Base-by-base conservation (phyloP, 2,329 filamentous ascomycete genomes). In the Diaporthe capsici region DNA sequence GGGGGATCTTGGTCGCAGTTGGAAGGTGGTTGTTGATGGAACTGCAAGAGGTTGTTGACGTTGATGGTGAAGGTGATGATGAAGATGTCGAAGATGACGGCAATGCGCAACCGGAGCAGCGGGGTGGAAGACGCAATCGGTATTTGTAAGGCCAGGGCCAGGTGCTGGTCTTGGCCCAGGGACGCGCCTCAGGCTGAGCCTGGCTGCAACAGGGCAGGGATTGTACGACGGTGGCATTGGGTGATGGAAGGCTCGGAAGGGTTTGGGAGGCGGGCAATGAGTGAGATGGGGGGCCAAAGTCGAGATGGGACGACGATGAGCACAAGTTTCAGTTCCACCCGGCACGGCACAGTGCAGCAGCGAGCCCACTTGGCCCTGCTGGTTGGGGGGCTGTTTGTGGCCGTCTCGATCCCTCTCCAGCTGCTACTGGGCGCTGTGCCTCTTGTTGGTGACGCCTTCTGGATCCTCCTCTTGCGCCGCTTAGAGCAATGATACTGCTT, bases 1-100 rank as follows among this genome's bases (percentile, higher is more conserved):
- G 58, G 42, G 63, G 47, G 63, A 77, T 76, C 44, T 72, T 71
- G 49, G 49, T 63, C 58, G 57, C 47, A 57, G 44, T 44, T n/a
- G 61, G 51, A 72, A 74, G 67, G 57, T 76, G 74, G 63, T 61
- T 34, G 22, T 42, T 34, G 73, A 60, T 53, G 47, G 13, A n/a
- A 58, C 44, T 51, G 71, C 22, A 73, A 28, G 37, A 70, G 49
- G 34, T 28, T 22, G 34, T 47, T 63, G 75, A 49, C 10, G 25
- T 22, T 31, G 60, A 31, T 65, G 60, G 53, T n/a, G 74, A 58
- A 51, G 68, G 44, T 58, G 57, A 17, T 22, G 58, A 44, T 60
- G 58, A 71, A 13, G 74, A 28, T 42, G 44, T 31, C 22, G 63
- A 17, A 47, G 60, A 17, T 51, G 68, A 28, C 53, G 75, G 39